Base-by-base conservation (phyloP, 129 eudicot genomes). In the Pulicaria dysenterica region DNA sequence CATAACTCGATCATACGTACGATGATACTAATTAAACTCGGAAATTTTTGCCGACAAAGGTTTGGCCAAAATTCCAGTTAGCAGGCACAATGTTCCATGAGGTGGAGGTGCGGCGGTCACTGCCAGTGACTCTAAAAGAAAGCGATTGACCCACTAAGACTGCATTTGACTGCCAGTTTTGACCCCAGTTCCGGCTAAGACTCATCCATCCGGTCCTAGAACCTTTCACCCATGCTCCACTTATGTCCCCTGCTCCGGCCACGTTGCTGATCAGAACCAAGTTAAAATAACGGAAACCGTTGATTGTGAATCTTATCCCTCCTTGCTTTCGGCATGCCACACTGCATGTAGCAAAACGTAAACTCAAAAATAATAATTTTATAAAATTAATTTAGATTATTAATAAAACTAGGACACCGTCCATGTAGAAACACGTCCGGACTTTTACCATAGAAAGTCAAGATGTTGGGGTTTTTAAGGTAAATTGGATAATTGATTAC, bases 231-330 rank as follows among this genome's bases (percentile, higher is more conserved):
- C 81, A 80, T 34, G 66, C 93, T n/a, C 45, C 60, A 16, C 43
- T 69, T 10, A 89, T 62, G 72, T 89, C 90, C 6, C 96, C 96
- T 47, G 96, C 96, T n/a, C 96, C 96, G 0, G 91, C 96, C 3
- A 90, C 96, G 69, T 90, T 90, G 4, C 85, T 83, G 68, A 90
- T 58, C 59, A 90, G 73, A 15, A 90, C 85, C 85, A 90, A 70
- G 84, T 87, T 90, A 81, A 90, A 90, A 84, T 87, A 87, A 24
- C 85, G 88, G 74, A 82, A 83, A 0, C 96, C 96, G 44, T 85
- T 81, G 41, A 90, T 81, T 51, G 93, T 87, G 77, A 84, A 90
- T 17, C 90, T 73, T 6, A 90, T 83, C 14, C 96, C 96, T 3
- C 93, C 96, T 13, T 16, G 37, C 75, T 83, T 90, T 57, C 79